Percentiles rank a stretch among this genome's conserved stretches.
phyloP scores from a whole-genome alignment of 2,329 filamentous ascomycete genomes.

The Diplodia mutila region DNA sequence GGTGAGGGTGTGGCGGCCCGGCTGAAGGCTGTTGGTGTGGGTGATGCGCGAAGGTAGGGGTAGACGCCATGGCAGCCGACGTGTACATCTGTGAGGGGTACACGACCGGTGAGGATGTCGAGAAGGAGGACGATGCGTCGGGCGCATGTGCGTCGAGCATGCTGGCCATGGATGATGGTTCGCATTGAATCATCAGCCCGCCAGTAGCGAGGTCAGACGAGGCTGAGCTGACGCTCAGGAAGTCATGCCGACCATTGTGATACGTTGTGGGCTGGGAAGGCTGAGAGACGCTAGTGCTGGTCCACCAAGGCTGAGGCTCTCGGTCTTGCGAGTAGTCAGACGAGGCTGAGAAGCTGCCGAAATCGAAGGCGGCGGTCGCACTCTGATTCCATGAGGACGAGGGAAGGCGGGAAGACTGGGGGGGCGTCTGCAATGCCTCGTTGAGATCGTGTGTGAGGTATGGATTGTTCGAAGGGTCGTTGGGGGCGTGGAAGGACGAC shows the following conservation, averaged over 20 bases:
- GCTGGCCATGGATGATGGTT: conserved; percentile 23
- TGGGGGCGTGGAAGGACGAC: conserved; percentile 30
- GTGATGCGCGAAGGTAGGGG: conserved; percentile 9
- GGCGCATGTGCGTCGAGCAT: conserved; percentile 21
- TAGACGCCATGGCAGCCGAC: conserved; percentile 3
- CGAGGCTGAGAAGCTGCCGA: conserved; percentile 37
- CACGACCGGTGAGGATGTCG: conserved; percentile 23
- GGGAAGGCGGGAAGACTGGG: conserved; percentile 37
- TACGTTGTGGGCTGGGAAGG: conserved; percentile 30
- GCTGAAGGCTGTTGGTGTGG: neutral
- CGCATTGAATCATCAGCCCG: conserved; percentile 28
- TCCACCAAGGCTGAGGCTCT: conserved; percentile 39
- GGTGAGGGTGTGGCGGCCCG: conserved; percentile 16
- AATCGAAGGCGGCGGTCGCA: conserved; percentile 36
- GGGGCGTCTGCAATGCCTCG: conserved; percentile 43
- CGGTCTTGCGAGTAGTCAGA: conserved; percentile 32
- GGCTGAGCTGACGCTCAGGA: conserved; percentile 25
- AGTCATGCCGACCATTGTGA: conserved; percentile 29
- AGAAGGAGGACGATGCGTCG: conserved; percentile 7
- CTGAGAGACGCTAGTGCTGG: conserved; percentile 28
- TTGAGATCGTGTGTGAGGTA: conserved; percentile 31
- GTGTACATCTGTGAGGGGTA: conserved; percentile 24
- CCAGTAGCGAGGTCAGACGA: conserved; percentile 21
- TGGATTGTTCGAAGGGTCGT: conserved; percentile 31
- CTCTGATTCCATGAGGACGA: conserved; percentile 39